These are phyloP conservation scores for Debaryomycetaceae sp. DNA, from an alignment of 1,139 yeast species.

Conservation along the genomic window DNA sequence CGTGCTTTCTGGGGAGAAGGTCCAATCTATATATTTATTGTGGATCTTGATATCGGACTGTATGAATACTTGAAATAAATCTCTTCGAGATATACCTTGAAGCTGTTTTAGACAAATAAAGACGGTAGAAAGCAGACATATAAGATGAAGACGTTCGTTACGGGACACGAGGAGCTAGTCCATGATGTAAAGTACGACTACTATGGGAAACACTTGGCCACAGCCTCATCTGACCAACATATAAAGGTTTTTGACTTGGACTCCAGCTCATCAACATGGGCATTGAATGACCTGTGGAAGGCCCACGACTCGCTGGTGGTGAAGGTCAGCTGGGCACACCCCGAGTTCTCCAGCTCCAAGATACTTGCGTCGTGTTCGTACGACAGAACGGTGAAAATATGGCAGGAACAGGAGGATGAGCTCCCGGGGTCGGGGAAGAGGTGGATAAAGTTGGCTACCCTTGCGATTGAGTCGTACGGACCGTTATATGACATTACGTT, in stretches of 20 bases:
- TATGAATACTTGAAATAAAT: background rate
- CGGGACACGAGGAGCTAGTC: constrained; percentile 88
- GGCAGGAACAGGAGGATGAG: constrained; percentile 89
- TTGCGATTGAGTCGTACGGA: constrained; percentile 77
- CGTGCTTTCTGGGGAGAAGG: no score
- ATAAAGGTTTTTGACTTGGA: constrained; percentile 80
- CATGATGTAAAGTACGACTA: constrained; percentile 88
- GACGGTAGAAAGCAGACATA: background rate
- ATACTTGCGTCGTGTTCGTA: constrained; percentile 84
- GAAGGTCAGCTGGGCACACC: constrained; percentile 87
- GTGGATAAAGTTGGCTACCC: constrained; percentile 72
- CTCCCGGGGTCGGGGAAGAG: constrained; percentile 71
- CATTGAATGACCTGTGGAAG: constrained; percentile 81
- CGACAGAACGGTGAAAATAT: constrained; percentile 82
- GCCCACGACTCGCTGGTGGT: constrained; percentile 92
- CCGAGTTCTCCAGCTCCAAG: constrained; percentile 75
- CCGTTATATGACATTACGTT: constrained; percentile 87
- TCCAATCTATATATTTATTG: no score
- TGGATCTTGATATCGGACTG: background rate
- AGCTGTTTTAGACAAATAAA: background rate
- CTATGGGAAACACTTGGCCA: constrained; percentile 86
- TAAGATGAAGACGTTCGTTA: constrained; percentile 61
- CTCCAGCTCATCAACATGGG: constrained; percentile 60
- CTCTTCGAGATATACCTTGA: background rate
- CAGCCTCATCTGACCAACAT: constrained; percentile 90